Percentiles rank a stretch among this genome's conserved stretches.
phyloP scores from a whole-genome alignment of 2,329 filamentous ascomycete species.

The Didymosphaeria variabile region DNA sequence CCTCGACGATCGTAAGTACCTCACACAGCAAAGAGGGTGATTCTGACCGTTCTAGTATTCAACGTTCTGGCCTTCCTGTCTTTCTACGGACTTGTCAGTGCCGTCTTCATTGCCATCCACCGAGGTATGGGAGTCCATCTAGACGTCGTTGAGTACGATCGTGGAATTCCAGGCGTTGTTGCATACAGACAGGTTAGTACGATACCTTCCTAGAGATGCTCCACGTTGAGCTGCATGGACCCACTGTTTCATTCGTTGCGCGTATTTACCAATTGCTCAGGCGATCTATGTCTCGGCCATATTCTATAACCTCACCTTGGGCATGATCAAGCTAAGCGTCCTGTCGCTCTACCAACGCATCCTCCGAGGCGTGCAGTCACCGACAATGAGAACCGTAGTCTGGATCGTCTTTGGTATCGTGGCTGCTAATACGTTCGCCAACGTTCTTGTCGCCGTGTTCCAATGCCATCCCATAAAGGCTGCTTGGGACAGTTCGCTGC shows the following conservation, averaged over 20 bases:
- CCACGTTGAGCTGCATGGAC: background rate
- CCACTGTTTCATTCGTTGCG: background rate
- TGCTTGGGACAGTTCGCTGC: conserved; percentile 31
- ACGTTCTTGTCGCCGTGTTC: conserved; percentile 31
- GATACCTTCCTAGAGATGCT: background rate
- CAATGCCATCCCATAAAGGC: conserved; percentile 33
- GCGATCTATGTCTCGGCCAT: conserved; percentile 54
- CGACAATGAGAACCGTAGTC: conserved; percentile 18
- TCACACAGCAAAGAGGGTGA: background rate
- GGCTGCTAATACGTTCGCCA: conserved; percentile 33
- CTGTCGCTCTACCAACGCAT: conserved; percentile 53
- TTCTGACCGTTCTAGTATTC: conserved; percentile 21
- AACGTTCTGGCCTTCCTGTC: conserved; percentile 29
- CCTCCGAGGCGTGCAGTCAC: conserved; percentile 27
- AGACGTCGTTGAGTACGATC: conserved; percentile 32
- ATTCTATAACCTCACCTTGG: conserved; percentile 59
- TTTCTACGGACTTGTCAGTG: conserved; percentile 27
- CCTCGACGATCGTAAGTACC: conserved; percentile 28
- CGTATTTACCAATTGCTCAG: conserved; percentile 30
- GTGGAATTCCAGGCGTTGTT: conserved; percentile 29
- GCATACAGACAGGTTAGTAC: conserved; percentile 34
- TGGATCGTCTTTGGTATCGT: conserved; percentile 43
- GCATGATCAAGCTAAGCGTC: conserved; percentile 60
- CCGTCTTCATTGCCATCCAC: conserved; percentile 25
- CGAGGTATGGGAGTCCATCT: conserved; percentile 46